Evolutionary conservation across 2,329 filamentous ascomycete species (phyloP).

Genomic region (Neobulgaria alba): DNA sequence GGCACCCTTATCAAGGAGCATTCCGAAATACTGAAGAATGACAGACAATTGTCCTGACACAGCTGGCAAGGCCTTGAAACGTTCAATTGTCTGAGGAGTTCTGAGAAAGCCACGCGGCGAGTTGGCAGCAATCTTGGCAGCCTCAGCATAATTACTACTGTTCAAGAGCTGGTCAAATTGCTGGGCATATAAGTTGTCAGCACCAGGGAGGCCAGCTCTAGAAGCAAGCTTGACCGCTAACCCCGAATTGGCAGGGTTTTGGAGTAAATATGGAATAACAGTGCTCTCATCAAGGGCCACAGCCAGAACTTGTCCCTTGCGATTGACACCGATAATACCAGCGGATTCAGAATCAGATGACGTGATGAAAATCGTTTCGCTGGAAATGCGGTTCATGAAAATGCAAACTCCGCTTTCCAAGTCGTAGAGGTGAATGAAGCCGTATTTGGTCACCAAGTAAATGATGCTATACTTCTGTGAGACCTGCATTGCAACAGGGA

Average conservation of each 20-base stretch:
- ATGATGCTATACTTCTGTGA: slow-evolving; percentile 95
- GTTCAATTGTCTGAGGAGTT: slow-evolving; percentile 89
- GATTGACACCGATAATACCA: slow-evolving; percentile 90
- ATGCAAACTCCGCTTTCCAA: slow-evolving; percentile 91
- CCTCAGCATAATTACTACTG: slow-evolving; percentile 73
- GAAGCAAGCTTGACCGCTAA: slow-evolving; percentile 96
- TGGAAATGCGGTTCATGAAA: slow-evolving; percentile 99
- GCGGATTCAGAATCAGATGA: slow-evolving; percentile 73
- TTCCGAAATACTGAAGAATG: slow-evolving; percentile 95
- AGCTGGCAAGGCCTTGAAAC: slow-evolving; percentile 76
- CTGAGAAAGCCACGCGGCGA: slow-evolving; percentile 93
- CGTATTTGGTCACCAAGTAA: slow-evolving; percentile 97
- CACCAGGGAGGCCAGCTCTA: slow-evolving; percentile 84
- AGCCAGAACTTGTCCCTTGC: slow-evolving; percentile 92
- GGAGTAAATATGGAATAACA: slow-evolving; percentile 87
- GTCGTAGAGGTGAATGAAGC: slow-evolving; percentile 98
- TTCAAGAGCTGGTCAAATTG: slow-evolving; percentile 86
- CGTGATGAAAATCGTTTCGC: slow-evolving; percentile 97
- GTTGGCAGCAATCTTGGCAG: slow-evolving; percentile 92
- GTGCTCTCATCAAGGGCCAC: slow-evolving; percentile 89
- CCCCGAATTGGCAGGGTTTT: slow-evolving; percentile 89
- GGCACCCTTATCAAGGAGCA: slow-evolving; percentile 89
- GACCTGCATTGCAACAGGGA: slow-evolving; percentile 95
- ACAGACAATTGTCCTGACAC: slow-evolving; percentile 82
- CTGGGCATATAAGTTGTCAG: slow-evolving; percentile 84